Base-by-base conservation (phyloP, 1,139 yeast species). In the Schizosaccharomyces versatilis region DNA sequence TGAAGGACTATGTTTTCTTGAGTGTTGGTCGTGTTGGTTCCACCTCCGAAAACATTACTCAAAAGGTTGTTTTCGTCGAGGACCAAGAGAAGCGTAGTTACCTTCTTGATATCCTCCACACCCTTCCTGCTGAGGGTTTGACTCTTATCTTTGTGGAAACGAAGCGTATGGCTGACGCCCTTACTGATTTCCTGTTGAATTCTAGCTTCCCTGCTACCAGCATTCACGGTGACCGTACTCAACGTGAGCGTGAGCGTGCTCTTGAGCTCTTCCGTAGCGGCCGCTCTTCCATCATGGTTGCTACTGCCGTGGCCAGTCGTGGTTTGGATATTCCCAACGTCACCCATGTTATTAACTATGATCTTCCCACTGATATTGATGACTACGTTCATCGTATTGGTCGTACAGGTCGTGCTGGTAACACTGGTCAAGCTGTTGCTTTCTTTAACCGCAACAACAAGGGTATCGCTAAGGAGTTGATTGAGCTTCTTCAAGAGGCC, bases 371-470 rank as follows among this genome's bases (percentile, higher is more conserved):
- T 67, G 97, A 90, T 71, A 84, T 88, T 66, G 98, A 90, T 71
- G 98, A 90, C 72, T 90, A 90, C 68, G 98, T 90, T 61, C 98
- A 90, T 75, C 84, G 98, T 76, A 90, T 90, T 68, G 98, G 98
- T 77, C 93, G 98, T 81, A 90, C 98, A 66, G 98, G 98, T 72
- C 94, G 98, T 80, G 98, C 98, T 66, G 98, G 98, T 77, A 90
- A 90, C 74, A 80, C 83, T 61, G 98, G 98, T 82, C 76, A 84
- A 65, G 96, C 98, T 62, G 88, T 96, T 63, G 94, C 98, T 56
- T 90, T 90, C 76, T 85, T 90, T 73, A 90, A 90, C 81, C 83
- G 97, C 73, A 84, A 83, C 69, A 93, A 86, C 79, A 80, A 77
- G 68, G 86, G 86, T 67, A 76, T 90, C 66, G 93, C 79, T 62